Percentiles rank a stretch among this genome's conserved stretches.
These are phyloP conservation scores for Exophiala mesophila DNA, from an alignment of 2,329 filamentous ascomycete genomes.

Conservation along the genomic window DNA sequence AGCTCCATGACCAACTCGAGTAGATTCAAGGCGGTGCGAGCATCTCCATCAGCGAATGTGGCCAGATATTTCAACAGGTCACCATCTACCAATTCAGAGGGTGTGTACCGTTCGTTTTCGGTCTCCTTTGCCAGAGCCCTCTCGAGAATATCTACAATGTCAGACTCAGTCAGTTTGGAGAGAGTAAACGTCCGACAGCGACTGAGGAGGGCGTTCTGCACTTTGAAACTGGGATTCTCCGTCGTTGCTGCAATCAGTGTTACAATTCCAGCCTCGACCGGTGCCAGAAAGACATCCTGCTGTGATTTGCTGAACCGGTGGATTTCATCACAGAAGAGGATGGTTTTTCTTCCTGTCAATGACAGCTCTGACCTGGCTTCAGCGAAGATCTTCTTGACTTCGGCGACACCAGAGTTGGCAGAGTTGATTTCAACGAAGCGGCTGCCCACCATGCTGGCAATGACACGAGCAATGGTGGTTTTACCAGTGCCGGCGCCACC, in stretches of 20 bases:
- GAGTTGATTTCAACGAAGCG: conserved; percentile 96
- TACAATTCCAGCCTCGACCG: conserved; percentile 84
- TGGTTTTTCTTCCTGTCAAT: conserved; percentile 83
- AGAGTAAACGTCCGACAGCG: conserved; percentile 89
- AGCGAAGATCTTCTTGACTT: conserved; percentile 86
- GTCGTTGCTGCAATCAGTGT: conserved; percentile 94
- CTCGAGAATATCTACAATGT: conserved; percentile 68
- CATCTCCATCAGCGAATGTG: conserved; percentile 85
- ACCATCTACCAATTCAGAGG: conserved; percentile 61
- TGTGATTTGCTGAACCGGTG: conserved; percentile 87
- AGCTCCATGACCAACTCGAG: conserved; percentile 77
- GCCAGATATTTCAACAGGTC: conserved; percentile 77
- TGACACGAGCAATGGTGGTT: conserved; percentile 77
- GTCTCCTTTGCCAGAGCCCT: conserved; percentile 66
- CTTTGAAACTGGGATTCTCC: conserved; percentile 92
- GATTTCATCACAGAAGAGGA: conserved; percentile 97
- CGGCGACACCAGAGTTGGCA: conserved; percentile 77
- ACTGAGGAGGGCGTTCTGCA: conserved; percentile 80
- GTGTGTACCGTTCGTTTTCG: conserved; percentile 39
- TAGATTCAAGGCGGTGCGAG: conserved; percentile 85
- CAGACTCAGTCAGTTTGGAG: conserved; percentile 64
- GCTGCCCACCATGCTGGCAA: conserved; percentile 74
- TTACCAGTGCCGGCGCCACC: conserved; percentile 47
- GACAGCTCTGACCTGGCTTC: conserved; percentile 76
- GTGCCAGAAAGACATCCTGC: conserved; percentile 90